phyloP scores from a whole-genome alignment of 495 filamentous ascomycete species.

The Annulohypoxylon bovei region DNA sequence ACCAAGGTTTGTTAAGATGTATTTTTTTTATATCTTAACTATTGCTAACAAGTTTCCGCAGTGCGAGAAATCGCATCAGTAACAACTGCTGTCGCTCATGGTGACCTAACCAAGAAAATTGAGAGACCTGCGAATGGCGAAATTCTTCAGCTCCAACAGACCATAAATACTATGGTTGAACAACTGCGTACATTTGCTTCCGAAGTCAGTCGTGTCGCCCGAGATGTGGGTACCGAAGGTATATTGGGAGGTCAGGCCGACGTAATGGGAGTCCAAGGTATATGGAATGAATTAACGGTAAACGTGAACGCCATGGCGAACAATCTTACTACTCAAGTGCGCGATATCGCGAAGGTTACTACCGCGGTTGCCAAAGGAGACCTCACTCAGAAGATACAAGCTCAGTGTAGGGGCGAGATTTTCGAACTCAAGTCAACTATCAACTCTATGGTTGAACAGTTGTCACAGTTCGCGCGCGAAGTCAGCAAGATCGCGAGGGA shows the following conservation, averaged over 20 bases:
- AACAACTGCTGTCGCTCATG: constrained; percentile 95
- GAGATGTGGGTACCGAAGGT: constrained; percentile 97
- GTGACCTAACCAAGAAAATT: constrained; percentile 96
- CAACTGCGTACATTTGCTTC: constrained; percentile 96
- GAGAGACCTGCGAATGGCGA: constrained; percentile 93
- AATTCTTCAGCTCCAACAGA: constrained; percentile 95
- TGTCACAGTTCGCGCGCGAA: constrained; percentile 96
- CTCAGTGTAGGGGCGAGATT: constrained; percentile 96
- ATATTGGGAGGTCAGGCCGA: constrained; percentile 96
- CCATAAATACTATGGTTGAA: constrained; percentile 99
- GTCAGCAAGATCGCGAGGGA: constrained; percentile 98
- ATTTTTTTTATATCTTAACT: not conserved
- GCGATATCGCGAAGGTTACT: constrained; percentile 98
- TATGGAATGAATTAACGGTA: constrained; percentile 97
- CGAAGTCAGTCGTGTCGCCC: constrained; percentile 94
- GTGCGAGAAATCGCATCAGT: constrained; percentile 98
- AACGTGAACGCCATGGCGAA: constrained; percentile 99
- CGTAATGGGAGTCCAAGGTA: constrained; percentile 83
- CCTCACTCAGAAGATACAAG: constrained; percentile 95
- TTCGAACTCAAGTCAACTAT: constrained; percentile 95
- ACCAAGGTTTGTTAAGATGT: constrained; percentile 57
- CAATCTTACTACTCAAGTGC: constrained; percentile 96
- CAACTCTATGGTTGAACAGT: constrained; percentile 98
- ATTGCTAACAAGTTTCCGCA: constrained; percentile 37
- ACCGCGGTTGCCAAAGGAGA: constrained; percentile 97